phyloP scores from a whole-genome alignment of 257 asterid species.

The Nicotiana undulata region DNA sequence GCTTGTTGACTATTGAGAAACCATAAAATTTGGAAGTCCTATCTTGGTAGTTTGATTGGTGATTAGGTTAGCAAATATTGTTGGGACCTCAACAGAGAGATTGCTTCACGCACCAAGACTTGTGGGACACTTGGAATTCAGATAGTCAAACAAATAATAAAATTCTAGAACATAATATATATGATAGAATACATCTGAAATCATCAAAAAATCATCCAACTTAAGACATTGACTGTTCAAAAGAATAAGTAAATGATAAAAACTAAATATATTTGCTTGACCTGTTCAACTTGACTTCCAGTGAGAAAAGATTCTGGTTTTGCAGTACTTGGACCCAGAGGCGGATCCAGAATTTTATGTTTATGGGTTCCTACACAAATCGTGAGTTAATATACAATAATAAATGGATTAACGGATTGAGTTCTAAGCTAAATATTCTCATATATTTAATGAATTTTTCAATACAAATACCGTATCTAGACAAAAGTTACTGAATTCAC shows the following conservation, averaged over 20 bases:
- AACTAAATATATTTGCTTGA: background rate
- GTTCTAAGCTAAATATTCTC: no score
- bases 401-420: no score
- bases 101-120: background rate
- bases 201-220: background rate
- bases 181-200: background rate
- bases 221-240: background rate
- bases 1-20: background rate
- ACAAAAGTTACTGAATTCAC: no score
- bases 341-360: no score
- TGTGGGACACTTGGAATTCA: background rate
- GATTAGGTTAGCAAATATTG: conserved; percentile 35
- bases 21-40: conserved; percentile 17
- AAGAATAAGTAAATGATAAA: background rate
- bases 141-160: background rate
- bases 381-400: no score
- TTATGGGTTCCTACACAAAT: no score
- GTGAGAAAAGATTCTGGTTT: background rate
- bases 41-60: conserved; percentile 16
- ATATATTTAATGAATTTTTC: no score
- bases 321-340: background rate
- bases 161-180: background rate
- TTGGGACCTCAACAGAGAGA: background rate
- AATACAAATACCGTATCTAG: no score
- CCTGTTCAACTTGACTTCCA: background rate